Evolutionary conservation across 371 early-diverging fungal species (phyloP).

Genomic region (Batrachochytrium dendrobatidis): DNA sequence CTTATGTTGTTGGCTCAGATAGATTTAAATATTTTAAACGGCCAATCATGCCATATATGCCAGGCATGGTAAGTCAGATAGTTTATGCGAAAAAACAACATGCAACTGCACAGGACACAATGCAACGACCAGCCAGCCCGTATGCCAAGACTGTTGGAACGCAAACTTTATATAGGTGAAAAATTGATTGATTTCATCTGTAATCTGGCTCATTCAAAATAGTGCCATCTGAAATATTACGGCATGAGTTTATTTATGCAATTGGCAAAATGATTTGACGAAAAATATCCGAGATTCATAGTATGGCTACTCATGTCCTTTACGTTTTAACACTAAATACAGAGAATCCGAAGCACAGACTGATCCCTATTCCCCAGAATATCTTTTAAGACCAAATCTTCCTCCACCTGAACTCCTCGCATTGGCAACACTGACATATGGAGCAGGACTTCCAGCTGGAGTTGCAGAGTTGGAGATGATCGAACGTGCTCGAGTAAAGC

Average conservation of each 20-base stretch:
- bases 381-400: slow-evolving; percentile 19
- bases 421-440: slow-evolving; percentile 40
- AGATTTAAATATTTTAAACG: slow-evolving; percentile 47
- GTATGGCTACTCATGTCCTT: too few relatives aligned
- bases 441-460: slow-evolving; percentile 42
- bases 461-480: slow-evolving; percentile 51
- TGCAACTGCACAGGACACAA: slow-evolving; percentile 7
- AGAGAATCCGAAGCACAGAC: slow-evolving; percentile 51
- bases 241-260: too few relatives aligned
- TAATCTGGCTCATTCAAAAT: too few relatives aligned
- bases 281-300: too few relatives aligned
- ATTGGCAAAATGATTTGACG: too few relatives aligned
- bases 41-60: slow-evolving; percentile 46
- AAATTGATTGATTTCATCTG: too few relatives aligned
- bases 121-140: slow-evolving; percentile 22
- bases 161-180: slow-evolving; percentile 41
- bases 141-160: slow-evolving; percentile 31
- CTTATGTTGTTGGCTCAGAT: slow-evolving; percentile 39
- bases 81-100: slow-evolving; percentile 32
- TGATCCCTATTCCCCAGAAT: slow-evolving; percentile 53
- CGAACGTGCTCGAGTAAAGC: slow-evolving; percentile 46
- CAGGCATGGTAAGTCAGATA: slow-evolving; percentile 36
- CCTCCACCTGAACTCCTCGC: slow-evolving; percentile 45
- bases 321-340: neutral
- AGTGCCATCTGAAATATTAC: too few relatives aligned